Evolutionary conservation across 257 asterid genomes (phyloP).

Genomic region (Ilex asprella): DNA sequence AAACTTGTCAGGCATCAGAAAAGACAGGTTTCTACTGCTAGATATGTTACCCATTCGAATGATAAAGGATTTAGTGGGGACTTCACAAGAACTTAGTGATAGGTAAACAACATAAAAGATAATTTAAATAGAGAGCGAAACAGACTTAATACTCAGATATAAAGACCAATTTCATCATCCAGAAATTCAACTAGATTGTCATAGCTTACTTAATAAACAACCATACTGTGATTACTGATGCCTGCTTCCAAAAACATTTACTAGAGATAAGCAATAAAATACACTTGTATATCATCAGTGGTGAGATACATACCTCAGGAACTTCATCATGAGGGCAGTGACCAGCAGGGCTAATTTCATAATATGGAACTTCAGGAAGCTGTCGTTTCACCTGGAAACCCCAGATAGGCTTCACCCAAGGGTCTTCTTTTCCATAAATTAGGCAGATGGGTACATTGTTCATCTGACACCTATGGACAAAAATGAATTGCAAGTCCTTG

Average conservation of each 20-base stretch:
- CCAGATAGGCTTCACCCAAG: conserved; percentile 88
- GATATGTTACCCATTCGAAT: too few relatives aligned
- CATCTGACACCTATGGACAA: conserved; percentile 50
- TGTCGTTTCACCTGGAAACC: conserved; percentile 61
- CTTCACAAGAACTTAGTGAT: too few relatives aligned
- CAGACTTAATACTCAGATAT: too few relatives aligned
- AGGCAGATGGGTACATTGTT: conserved; percentile 68
- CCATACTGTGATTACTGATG: neutral
- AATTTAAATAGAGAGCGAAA: too few relatives aligned
- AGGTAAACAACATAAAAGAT: too few relatives aligned
- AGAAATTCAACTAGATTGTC: neutral
- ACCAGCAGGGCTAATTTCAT: conserved; percentile 92
- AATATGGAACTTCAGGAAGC: conserved; percentile 75
- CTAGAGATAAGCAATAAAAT: neutral
- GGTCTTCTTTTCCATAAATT: conserved; percentile 87
- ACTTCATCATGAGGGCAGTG: conserved; percentile 99
- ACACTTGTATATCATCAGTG: neutral
- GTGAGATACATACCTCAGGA: conserved; percentile 61
- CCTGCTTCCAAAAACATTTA: neutral
- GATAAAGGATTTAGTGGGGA: too few relatives aligned
- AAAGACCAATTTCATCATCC: neutral
- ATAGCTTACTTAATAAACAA: too few relatives aligned
- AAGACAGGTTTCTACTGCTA: too few relatives aligned
- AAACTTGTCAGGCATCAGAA: too few relatives aligned
- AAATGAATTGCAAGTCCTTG: conserved; percentile 9